Conservation (phyloP, 768 basidiomycete genomes). For the Kwoniella botswanensis region DNA sequence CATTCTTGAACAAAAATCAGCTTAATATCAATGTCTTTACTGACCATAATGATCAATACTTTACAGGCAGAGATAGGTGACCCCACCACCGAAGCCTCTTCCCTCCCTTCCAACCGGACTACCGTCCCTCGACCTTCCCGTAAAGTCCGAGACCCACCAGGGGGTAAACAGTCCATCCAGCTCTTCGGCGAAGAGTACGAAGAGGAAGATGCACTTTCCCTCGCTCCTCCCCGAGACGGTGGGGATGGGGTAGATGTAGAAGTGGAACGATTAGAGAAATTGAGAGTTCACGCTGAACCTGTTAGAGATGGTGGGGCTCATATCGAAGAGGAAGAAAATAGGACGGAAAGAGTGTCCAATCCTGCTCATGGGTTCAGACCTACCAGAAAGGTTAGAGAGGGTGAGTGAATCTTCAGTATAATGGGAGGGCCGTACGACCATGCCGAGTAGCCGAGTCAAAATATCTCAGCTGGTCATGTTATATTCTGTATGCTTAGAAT, state of each 20-base stretch:
- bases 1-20: too few relatives aligned
- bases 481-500: too few relatives aligned
- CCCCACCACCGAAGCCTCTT: constrained; percentile 44
- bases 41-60: too few relatives aligned
- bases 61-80: constrained; percentile 55
- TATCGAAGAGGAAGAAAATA: constrained; percentile 39
- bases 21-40: too few relatives aligned
- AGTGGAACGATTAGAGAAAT: constrained; percentile 47
- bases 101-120: constrained; percentile 32
- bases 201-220: constrained; percentile 53
- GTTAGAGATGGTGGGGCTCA: constrained; percentile 38
- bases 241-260: constrained; percentile 50
- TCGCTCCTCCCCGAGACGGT: constrained; percentile 55
- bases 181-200: constrained; percentile 54
- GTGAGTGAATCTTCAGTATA: constrained; percentile 26
- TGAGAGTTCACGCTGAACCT: constrained; percentile 48
- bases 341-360: constrained; percentile 29
- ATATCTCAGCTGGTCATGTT: too few relatives aligned
- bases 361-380: constrained; percentile 49
- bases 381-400: constrained; percentile 54
- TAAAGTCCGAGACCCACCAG: constrained; percentile 55
- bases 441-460: too few relatives aligned
- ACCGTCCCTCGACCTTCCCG: constrained; percentile 52
- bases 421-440: too few relatives aligned
- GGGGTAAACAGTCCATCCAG: constrained; percentile 47